Evolutionary conservation across 352 stramenopile species (phyloP), one percentile per base, ranked within the genome.

Genomic region (Blastocystis sp.): DNA sequence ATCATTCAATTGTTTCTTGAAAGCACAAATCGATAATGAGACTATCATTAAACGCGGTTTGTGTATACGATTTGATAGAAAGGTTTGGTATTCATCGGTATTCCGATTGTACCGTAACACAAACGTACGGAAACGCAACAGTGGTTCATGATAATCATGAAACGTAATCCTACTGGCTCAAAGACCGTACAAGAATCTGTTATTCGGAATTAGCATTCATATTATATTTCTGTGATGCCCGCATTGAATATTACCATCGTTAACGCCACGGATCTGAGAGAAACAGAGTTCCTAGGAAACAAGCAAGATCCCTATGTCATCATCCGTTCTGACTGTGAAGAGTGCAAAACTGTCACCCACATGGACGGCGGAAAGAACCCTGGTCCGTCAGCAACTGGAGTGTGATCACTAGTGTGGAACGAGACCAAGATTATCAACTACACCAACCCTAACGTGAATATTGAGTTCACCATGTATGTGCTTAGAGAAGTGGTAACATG

Each of bases 281-380:
- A 81, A 29, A 57, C 48, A 4, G 40, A 81, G 69, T 49, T 81
- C 21, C 46, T 81, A 16, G 69, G 69, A 27, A 81, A 29, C 6
- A n/a, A n/a, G n/a, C 69, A 81, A 29, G 69, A 81, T 64, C 69
- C 69, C 8, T 81, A 49, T 40, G 69, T 81, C 1, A 42, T 64
- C 24, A 48, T 81, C 32, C n/a, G 18, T 8, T 34, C 69, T 0
- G 48, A 65, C 42, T 29, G 29, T 9, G 48, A 49, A 16, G 18
- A 27, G n/a, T 36, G 53, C 16, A 11, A 63, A 29, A 81, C 69
- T 29, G 21, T 21, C n/a, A 42, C 42, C 4, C 27, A 81, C 11
- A 59, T 46, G 16, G 63, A 81, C 42, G 69, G 44, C 9, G 69
- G 69, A 64, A 81, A n/a, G 3, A 48, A 57, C 21, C 44, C 69